Conservation (phyloP, 805 yeast species). For the Ogataea pini region DNA sequence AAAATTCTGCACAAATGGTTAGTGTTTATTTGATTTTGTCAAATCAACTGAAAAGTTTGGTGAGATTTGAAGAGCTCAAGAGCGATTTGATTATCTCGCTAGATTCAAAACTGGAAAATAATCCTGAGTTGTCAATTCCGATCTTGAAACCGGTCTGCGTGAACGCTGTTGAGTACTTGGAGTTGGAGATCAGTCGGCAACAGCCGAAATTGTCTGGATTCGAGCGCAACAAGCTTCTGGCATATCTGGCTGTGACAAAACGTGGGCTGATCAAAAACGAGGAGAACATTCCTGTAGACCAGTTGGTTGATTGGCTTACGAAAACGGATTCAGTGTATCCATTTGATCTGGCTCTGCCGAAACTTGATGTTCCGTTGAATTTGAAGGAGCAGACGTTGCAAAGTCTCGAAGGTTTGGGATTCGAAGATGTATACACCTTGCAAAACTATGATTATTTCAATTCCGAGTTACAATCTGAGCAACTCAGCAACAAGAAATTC, state of each 20-base stretch:
- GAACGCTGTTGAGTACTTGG: conserved; percentile 48
- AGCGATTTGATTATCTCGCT: conserved; percentile 50
- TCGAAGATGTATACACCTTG: conserved; percentile 13
- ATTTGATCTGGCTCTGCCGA: conserved; percentile 19
- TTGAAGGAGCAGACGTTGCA: conserved; percentile 20
- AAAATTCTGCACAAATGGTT: conserved; percentile 23
- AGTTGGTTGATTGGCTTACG: conserved; percentile 34
- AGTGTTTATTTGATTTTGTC: conserved; percentile 46
- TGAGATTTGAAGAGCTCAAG: conserved; percentile 36
- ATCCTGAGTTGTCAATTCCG: conserved; percentile 35
- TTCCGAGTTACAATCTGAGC: conserved; percentile 14
- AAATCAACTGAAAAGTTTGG: conserved; percentile 42
- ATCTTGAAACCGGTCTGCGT: conserved; percentile 46
- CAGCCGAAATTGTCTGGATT: conserved; percentile 9
- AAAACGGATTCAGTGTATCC: conserved; percentile 22
- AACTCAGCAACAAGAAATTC: conserved; percentile 19
- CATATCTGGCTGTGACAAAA: conserved; percentile 23
- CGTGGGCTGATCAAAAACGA: conserved; percentile 19
- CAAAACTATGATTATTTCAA: conserved; percentile 21
- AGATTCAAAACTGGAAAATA: conserved; percentile 39
- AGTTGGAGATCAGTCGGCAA: conserved; percentile 20
- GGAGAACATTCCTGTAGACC: conserved; percentile 17
- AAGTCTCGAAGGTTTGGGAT: conserved; percentile 22
- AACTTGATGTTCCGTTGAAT: conserved; percentile 14
- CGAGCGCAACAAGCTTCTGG: conserved; percentile 19